Evolutionary conservation across 140 eudicot genomes (phyloP).

Genomic region (Bidens hawaiensis): DNA sequence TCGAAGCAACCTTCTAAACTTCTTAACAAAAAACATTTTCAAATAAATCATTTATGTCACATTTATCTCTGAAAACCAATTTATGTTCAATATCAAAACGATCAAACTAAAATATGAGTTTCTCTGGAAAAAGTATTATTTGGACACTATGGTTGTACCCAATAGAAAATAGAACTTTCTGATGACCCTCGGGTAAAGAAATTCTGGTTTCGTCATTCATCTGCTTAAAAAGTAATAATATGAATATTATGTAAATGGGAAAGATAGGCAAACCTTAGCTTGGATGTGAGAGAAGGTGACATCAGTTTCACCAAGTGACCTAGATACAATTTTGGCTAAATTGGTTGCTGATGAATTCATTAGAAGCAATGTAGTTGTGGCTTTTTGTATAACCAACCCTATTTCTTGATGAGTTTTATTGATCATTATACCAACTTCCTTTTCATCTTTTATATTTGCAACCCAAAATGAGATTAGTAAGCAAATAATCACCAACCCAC

Average conservation of each 20-base stretch:
- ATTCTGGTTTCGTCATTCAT: no score
- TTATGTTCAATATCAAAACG: no score
- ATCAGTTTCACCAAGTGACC: conserved; percentile 10
- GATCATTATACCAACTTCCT: conserved; percentile 10
- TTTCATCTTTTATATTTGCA: conserved; percentile 14
- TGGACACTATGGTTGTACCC: no score
- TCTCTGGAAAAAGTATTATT: no score
- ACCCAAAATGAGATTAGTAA: conserved; percentile 33
- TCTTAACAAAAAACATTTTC: no score
- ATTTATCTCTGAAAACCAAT: no score
- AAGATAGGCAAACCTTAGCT: conserved; percentile 25
- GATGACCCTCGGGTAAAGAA: no score
- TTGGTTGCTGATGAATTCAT: conserved; percentile 29
- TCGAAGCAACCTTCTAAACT: no score
- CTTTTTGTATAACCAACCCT: conserved; percentile 15
- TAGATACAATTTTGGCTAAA: conserved; percentile 26
- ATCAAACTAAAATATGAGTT: no score
- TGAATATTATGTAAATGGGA: background rate
- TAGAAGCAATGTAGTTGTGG: conserved; percentile 24
- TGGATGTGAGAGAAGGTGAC: conserved; percentile 16
- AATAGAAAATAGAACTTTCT: no score
- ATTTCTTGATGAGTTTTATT: conserved; percentile 22
- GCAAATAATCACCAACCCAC: conserved; percentile 26
- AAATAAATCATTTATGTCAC: no score
- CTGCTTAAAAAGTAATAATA: no score